Evolutionary conservation across 345 rosid genomes (phyloP), one percentile per base, ranked within the genome.

Genomic region (Combretum micranthum): DNA sequence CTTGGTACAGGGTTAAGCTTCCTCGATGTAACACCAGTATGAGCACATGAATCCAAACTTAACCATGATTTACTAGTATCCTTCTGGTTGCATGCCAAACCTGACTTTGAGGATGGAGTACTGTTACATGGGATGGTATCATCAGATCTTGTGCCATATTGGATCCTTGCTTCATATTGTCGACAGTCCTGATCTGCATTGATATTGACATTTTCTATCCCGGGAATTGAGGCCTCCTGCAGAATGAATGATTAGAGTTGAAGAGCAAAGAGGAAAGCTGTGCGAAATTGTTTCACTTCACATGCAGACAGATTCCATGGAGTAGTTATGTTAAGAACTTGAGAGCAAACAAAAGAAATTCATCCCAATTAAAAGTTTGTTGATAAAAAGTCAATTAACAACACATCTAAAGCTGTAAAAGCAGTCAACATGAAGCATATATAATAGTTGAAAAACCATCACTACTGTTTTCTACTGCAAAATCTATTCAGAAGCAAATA

Each of bases 31-130:
- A 52, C 53, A 47, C 13, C 11, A 47, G 32, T 47, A 14, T 18
- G 9, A 19, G 75, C 73, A 68, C 73, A 70, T 13, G 85, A 71
- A 75, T 86, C 87, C 68, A 88, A 79, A 71, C 86, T 92, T 72
- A 88, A 71, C 95, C 95, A 86, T 52, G 95, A 82, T 55, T 69
- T 67, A 69, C 71, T 64, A 42, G 72, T 55, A 54, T 82, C 90
- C 63, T 71, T 82, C 50, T 72, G 73, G 26, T 74, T 65, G 53
- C 55, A 53, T 3, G 64, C 65, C 58, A 61, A 61, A 50, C 73
- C 61, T 55, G 72, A 66, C 57, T 75, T 69, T 21, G 69, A 71
- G 57, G 74, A 63, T 48, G 74, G 62, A 37, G 50, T 57, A 47
- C 64, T 56, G 50, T 48, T 67, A 57, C 52, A 25, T 9, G 63